Evolutionary conservation across 2,329 filamentous ascomycete species (phyloP).

Genomic region (Stagonosporopsis vannaccii): DNA sequence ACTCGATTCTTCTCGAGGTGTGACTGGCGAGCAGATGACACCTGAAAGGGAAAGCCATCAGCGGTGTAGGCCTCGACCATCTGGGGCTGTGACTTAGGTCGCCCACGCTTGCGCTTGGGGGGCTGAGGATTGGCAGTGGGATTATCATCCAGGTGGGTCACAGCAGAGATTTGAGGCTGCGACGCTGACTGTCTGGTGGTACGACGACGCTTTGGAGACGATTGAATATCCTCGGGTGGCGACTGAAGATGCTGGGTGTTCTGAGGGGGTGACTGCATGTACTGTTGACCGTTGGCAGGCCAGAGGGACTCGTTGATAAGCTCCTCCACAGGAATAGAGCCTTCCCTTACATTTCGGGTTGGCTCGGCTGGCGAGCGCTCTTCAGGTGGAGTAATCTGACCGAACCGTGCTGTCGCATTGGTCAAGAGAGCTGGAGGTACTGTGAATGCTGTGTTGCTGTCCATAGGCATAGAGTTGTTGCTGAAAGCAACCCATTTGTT

Average conservation of each 20-base stretch:
- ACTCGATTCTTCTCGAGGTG: constrained; percentile 73
- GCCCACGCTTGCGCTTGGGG: constrained; percentile 47
- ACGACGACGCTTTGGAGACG: constrained; percentile 39
- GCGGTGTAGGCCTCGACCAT: constrained; percentile 41
- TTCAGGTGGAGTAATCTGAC: constrained; percentile 48
- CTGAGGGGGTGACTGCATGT: constrained; percentile 1
- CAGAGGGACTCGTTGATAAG: constrained; percentile 40
- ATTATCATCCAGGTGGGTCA: constrained; percentile 20
- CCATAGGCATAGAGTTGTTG: constrained; percentile 15
- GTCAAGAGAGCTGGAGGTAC: constrained; percentile 41
- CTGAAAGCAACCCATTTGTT: constrained; percentile 36
- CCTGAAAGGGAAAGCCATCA: constrained; percentile 44
- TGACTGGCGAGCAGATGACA: constrained; percentile 45
- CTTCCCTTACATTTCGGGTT: constrained; percentile 20
- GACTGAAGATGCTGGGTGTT: constrained; percentile 15
- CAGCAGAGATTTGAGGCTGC: constrained; percentile 8
- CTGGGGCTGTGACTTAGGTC: constrained; percentile 46
- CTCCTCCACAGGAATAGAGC: constrained; percentile 40
- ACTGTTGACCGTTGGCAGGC: constrained; percentile 16
- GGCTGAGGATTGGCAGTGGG: constrained; percentile 32
- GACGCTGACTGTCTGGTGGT: constrained; percentile 26
- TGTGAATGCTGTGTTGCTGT: constrained; percentile 26
- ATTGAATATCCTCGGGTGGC: constrained; percentile 15
- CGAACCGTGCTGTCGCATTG: constrained; percentile 41
- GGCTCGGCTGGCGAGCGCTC: constrained; percentile 41